Percentiles rank a stretch among this genome's conserved stretches.
Conservation (phyloP, 352 stramenopile species). For the Phytopythium kandeliae region DNA sequence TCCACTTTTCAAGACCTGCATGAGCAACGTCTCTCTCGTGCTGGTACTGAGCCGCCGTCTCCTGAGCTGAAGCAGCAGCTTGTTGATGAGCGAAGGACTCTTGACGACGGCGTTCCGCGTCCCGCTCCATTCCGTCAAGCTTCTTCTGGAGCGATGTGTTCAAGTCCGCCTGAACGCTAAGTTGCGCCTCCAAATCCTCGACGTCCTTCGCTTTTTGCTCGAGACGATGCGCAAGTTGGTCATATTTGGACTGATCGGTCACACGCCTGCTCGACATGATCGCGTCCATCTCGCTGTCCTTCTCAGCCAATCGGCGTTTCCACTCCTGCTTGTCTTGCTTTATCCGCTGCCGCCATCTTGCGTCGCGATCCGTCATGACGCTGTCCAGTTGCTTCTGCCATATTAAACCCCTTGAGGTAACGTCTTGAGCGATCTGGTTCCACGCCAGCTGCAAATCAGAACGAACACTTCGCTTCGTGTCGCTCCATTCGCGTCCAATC, state of each 20-base stretch:
- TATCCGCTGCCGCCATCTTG: conserved; percentile 16
- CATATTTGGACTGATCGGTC: conserved; percentile 54
- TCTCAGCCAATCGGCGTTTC: conserved; percentile 29
- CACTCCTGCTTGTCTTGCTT: conserved; percentile 41
- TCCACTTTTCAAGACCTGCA: conserved; percentile 17
- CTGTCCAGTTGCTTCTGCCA: conserved; percentile 20
- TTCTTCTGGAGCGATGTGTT: conserved; percentile 22
- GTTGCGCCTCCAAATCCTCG: conserved; percentile 17
- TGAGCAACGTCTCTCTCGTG: conserved; percentile 13
- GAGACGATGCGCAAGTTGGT: conserved; percentile 32
- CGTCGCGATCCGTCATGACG: conserved; percentile 14
- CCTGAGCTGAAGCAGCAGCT: conserved; percentile 26
- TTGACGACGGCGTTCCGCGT: conserved; percentile 16
- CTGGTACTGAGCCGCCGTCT: conserved; percentile 17
- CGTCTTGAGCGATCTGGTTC: conserved; percentile 25
- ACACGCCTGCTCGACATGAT: conserved; percentile 36
- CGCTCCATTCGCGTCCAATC: conserved; percentile 20
- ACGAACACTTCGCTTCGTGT: conserved; percentile 21
- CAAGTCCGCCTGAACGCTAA: conserved; percentile 17
- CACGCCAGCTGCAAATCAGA: conserved; percentile 28
- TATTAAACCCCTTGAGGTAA: conserved; percentile 11
- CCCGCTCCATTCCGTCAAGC: conserved; percentile 33
- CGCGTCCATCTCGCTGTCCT: conserved; percentile 45
- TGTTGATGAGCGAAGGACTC: conserved; percentile 39
- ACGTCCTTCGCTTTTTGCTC: conserved; percentile 36